These are phyloP conservation scores for Plantago ovata DNA, from an alignment of 257 asterid genomes.

Conservation along the genomic window DNA sequence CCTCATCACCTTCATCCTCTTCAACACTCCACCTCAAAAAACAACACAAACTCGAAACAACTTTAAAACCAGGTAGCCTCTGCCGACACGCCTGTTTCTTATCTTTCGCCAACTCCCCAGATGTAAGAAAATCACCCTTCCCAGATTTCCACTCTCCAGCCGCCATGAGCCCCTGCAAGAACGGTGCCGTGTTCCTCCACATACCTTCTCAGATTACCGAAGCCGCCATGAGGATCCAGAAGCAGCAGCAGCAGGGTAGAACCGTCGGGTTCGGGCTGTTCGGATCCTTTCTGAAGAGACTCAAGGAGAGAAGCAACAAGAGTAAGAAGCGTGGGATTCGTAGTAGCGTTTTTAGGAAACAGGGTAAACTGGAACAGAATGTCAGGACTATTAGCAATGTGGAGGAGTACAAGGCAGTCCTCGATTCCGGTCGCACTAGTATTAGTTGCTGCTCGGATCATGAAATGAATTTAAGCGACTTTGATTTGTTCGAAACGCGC, in stretches of 20 bases:
- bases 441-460: constrained; percentile 26
- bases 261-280: constrained; percentile 48
- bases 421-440: constrained; percentile 38
- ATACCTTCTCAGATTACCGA: constrained; percentile 63
- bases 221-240: constrained; percentile 82
- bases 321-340: constrained; percentile 38
- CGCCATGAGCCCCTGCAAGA: constrained; percentile 36
- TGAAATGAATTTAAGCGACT: constrained; percentile 16
- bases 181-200: constrained; percentile 48
- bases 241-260: constrained; percentile 34
- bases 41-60: constrained; percentile 13
- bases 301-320: constrained; percentile 46
- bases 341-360: constrained; percentile 4
- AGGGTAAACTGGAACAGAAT: constrained; percentile 4
- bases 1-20: constrained; percentile 9
- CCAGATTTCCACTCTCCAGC: constrained; percentile 48
- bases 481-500: constrained; percentile 23
- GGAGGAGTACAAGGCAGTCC: constrained; percentile 18
- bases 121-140: constrained; percentile 49
- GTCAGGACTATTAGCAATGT: constrained; percentile 21
- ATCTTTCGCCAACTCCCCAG: constrained; percentile 55
- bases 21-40: constrained; percentile 33
- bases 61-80: constrained; percentile 25
- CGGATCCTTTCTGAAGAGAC: constrained; percentile 51
- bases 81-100: constrained; percentile 60